Evolutionary conservation across 2,329 filamentous ascomycete genomes (phyloP).

Genomic region (Aspergillus quadricinctus): DNA sequence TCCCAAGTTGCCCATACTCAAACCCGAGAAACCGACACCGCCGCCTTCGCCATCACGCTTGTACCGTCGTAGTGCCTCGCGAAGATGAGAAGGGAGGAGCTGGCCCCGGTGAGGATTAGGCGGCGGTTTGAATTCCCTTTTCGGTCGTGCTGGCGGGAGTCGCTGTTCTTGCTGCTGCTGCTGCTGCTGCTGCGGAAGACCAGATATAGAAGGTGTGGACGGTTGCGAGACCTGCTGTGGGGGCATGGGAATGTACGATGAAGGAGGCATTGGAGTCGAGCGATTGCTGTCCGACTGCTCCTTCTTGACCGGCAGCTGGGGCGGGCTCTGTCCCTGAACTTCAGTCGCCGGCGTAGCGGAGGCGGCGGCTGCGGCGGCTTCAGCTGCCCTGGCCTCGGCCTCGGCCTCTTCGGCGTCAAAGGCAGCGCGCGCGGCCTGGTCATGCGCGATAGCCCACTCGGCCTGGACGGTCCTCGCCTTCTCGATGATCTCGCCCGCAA

Average conservation of each 20-base stretch:
- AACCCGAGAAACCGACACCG: slow-evolving; percentile 44
- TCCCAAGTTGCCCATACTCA: slow-evolving; percentile 44
- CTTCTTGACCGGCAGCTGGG: slow-evolving; percentile 20
- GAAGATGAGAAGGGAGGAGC: slow-evolving; percentile 46
- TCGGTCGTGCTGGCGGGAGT: slow-evolving; percentile 10
- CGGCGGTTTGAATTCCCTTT: slow-evolving; percentile 30
- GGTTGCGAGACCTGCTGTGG: neutral
- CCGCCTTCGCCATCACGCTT: slow-evolving; percentile 47
- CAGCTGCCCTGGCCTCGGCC: slow-evolving; percentile 41
- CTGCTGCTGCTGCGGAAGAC: slow-evolving; percentile 2
- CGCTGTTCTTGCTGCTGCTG: slow-evolving; percentile 8
- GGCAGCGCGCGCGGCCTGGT: slow-evolving; percentile 50
- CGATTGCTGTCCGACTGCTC: slow-evolving; percentile 19
- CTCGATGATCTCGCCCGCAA: slow-evolving; percentile 63
- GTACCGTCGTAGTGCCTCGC: slow-evolving; percentile 46
- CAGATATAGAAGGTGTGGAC: neutral
- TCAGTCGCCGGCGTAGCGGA: neutral
- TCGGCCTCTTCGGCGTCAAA: slow-evolving; percentile 51
- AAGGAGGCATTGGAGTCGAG: slow-evolving; percentile 8
- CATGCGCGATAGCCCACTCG: slow-evolving; percentile 47
- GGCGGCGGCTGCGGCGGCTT: slow-evolving; percentile 27
- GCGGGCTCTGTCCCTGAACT: neutral
- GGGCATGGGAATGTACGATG: slow-evolving; percentile 5
- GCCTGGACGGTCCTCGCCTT: slow-evolving; percentile 60
- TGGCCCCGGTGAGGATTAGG: slow-evolving; percentile 46